These are phyloP conservation scores for Juncus effusus DNA, from an alignment of 176 grass and related monocot genomes.

Conservation along the genomic window DNA sequence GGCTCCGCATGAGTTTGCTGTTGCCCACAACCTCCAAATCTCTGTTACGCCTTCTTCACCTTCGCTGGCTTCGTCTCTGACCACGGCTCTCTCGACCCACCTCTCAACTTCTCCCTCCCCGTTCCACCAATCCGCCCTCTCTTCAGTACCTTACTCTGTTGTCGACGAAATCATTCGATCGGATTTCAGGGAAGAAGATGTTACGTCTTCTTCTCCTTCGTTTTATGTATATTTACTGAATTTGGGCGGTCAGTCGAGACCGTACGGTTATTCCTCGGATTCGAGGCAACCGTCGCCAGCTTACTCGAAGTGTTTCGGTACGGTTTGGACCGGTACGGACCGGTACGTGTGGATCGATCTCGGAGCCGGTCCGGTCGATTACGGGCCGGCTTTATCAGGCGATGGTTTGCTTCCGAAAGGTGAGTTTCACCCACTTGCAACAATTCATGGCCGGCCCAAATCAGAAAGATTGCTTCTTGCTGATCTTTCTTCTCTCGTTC, in stretches of 20 bases:
- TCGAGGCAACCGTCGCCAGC: slow-evolving; percentile 42
- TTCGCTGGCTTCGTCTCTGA: slow-evolving; percentile 13
- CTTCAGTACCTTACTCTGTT: slow-evolving; percentile 61
- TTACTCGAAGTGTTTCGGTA: slow-evolving; percentile 67
- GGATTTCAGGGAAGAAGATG: slow-evolving; percentile 47
- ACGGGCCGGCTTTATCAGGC: slow-evolving; percentile 81
- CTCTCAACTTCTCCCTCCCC: slow-evolving; percentile 45
- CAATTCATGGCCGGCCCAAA: slow-evolving; percentile 71
- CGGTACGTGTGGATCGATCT: slow-evolving; percentile 96
- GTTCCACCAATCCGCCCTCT: slow-evolving; percentile 52
- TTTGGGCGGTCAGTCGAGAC: slow-evolving; percentile 50
- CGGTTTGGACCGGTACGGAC: slow-evolving; percentile 78
- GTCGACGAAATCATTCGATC: slow-evolving; percentile 55
- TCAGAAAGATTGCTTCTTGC: slow-evolving; percentile 62
- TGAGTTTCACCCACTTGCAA: slow-evolving; percentile 83
- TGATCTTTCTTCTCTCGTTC: slow-evolving; percentile 63
- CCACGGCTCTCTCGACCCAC: slow-evolving; percentile 37
- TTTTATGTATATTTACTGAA: slow-evolving; percentile 87
- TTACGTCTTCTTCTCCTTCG: slow-evolving; percentile 37
- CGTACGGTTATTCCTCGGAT: slow-evolving; percentile 61
- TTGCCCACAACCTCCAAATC: slow-evolving; percentile 46
- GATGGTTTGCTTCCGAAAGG: slow-evolving; percentile 82
- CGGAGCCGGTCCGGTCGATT: slow-evolving; percentile 71
- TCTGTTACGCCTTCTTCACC: slow-evolving; percentile 30
- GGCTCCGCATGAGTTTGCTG: slow-evolving; percentile 41